Evolutionary conservation across 352 stramenopile genomes (phyloP).

Genomic region (Lagenidium giganteum): DNA sequence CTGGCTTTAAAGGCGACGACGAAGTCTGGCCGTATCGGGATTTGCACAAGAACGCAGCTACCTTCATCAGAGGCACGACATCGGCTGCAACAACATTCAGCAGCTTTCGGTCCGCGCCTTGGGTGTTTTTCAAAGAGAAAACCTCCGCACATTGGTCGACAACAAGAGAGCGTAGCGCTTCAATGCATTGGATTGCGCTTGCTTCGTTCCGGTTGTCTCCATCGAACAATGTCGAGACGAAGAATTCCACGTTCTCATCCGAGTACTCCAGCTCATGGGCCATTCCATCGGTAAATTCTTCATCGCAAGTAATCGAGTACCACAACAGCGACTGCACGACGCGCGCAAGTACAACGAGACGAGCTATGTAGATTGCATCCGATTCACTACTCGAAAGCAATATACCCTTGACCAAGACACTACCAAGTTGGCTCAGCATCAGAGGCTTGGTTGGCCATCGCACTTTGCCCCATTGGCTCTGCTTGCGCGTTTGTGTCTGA

Average conservation of each 20-base stretch:
- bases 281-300: slow-evolving; percentile 62
- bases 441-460: slow-evolving; percentile 72
- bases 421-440: slow-evolving; percentile 67
- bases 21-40: slow-evolving; percentile 18
- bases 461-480: slow-evolving; percentile 81
- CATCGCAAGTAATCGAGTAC: slow-evolving; percentile 54
- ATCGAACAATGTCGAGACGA: slow-evolving; percentile 41
- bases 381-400: slow-evolving; percentile 47
- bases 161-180: slow-evolving; percentile 12
- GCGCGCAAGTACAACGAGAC: slow-evolving; percentile 60
- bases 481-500: slow-evolving; percentile 83
- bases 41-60: slow-evolving; percentile 64
- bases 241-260: slow-evolving; percentile 49
- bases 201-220: slow-evolving; percentile 10
- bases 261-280: slow-evolving; percentile 42
- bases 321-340: slow-evolving; percentile 76
- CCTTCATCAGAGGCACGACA: slow-evolving; percentile 61
- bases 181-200: slow-evolving; percentile 4
- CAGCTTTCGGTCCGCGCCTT: slow-evolving; percentile 40
- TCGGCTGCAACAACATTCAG: slow-evolving; percentile 76
- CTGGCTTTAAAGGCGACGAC: slow-evolving; percentile 30
- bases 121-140: not conserved
- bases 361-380: slow-evolving; percentile 55
- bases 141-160: slow-evolving; percentile 8
- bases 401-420: slow-evolving; percentile 65